Base-by-base conservation (phyloP, 352 stramenopile species). In the Pythium insidiosum region DNA sequence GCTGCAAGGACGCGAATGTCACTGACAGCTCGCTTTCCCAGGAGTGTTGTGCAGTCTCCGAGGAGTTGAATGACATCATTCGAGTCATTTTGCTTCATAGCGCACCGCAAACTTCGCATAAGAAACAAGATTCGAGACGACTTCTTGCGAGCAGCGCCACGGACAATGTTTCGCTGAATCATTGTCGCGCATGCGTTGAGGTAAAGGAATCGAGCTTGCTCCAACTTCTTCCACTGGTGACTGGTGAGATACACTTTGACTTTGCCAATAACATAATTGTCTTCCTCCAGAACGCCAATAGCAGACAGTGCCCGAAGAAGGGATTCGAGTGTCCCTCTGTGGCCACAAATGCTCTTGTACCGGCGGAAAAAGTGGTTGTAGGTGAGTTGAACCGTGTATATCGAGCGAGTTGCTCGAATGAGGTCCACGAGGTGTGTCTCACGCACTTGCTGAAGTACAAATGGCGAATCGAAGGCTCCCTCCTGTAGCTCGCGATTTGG, bases 91-190 rank as follows among this genome's bases (percentile, higher is more conserved):
- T 77, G 53, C 11, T 58, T 29, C 59, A 84, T 83, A 2, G 75
- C 79, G 23, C 57, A 51, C 16, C 68, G 69, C 43, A 91, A 33
- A 11, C 65, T 58, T 0, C 58, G 61, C 61, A 91, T 73, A 12
- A 83, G 58, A 20, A 75, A 67, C 13, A 87, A 29, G 29, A 87
- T 66, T 3, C 65, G 63, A 21, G 66, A 50, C 22, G 71, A 88
- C 43, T 84, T 84, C 41, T 74, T 69, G 9, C 71, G 63, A 34
- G 82, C 84, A 3, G 73, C 72, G 5, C 74, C 68, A 30, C 71
- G 74, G n/a, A 87, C 53, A 56, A 92, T 71, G 26, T 88, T 89
- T 3, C 74, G 69, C 61, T 92, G 76, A 33, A 92, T 87, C 73
- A 92, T 87, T 4, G 72, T 88, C 5, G 79, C 76, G 25, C 73